A percentile compares a stretch with the other conserved stretches of the same genome.
Conservation (phyloP, 139 green algal genomes). For the Chlamydomonas schloesseri region DNA sequence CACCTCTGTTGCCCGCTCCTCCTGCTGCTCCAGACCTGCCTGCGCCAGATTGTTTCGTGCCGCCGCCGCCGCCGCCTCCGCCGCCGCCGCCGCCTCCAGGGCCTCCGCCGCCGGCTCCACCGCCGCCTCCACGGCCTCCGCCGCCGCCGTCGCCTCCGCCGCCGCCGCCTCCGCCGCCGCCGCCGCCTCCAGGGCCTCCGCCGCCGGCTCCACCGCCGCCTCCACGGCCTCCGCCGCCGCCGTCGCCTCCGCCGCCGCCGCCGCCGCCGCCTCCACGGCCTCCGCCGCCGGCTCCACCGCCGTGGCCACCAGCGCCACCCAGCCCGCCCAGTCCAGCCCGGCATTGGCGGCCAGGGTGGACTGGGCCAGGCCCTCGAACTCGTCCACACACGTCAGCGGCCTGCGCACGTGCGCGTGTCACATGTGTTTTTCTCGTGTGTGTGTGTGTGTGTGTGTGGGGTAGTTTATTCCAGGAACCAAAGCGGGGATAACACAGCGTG, state of each 20-base stretch:
- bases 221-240: not conserved
- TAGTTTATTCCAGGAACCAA: no score
- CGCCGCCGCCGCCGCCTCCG: not conserved
- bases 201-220: not conserved
- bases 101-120: not conserved
- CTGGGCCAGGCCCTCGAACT: slow-evolving; percentile 85
- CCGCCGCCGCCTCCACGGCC: not conserved
- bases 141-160: not conserved
- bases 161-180: not conserved
- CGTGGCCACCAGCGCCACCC: slow-evolving; percentile 54
- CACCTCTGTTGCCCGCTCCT: not conserved
- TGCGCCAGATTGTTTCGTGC: no score
- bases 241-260: not conserved
- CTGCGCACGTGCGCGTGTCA: not conserved
- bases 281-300: not conserved
- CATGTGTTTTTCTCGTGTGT: no score
- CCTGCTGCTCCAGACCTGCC: not conserved
- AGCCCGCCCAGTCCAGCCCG: slow-evolving; percentile 60
- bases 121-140: not conserved
- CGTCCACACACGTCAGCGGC: slow-evolving; percentile 13
- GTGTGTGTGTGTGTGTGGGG: no score
- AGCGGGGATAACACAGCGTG: no score
- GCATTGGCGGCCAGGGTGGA: slow-evolving; percentile 73
- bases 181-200: not conserved
- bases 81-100: not conserved